Percentiles rank a stretch among this genome's conserved stretches.
Conservation (phyloP, 2,329 filamentous ascomycete genomes). For the Chalara sp. region DNA sequence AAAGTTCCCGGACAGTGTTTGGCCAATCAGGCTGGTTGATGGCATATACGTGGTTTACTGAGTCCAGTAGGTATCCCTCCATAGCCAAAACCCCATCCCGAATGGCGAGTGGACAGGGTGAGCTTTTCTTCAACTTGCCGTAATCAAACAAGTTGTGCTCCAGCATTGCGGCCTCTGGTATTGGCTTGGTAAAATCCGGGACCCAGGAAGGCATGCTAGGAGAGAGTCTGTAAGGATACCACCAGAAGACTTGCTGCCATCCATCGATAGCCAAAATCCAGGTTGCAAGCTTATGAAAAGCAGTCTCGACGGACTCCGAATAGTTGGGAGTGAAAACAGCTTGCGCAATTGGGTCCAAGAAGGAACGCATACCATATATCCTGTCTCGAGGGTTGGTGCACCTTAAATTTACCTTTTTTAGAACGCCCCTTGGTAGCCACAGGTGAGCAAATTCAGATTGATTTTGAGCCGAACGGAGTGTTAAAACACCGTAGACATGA, state of each 20-base stretch:
- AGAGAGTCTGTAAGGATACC: constrained; percentile 1
- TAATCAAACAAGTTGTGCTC: constrained; percentile 1
- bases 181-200: neutral
- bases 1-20: neutral
- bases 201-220: constrained; percentile 1
- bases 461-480: constrained; percentile 1
- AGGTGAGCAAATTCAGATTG: neutral
- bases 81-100: neutral
- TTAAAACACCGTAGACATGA: constrained; percentile 1
- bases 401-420: neutral
- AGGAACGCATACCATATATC: constrained; percentile 1
- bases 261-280: constrained; percentile 1
- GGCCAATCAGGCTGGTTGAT: constrained; percentile 1
- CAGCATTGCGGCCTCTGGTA: constrained; percentile 1
- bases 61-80: constrained; percentile 1
- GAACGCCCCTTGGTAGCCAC: neutral
- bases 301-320: neutral
- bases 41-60: constrained; percentile 1
- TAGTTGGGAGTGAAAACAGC: constrained; percentile 1
- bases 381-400: constrained; percentile 1
- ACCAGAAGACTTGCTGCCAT: constrained; percentile 1
- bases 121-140: neutral
- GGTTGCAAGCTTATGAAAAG: constrained; percentile 1
- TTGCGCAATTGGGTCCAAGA: constrained; percentile 1
- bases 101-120: neutral